Evolutionary conservation across 108 stramenopile species (phyloP), one percentile per base, ranked within the genome.

Genomic region (Cyclotella distinguenda): DNA sequence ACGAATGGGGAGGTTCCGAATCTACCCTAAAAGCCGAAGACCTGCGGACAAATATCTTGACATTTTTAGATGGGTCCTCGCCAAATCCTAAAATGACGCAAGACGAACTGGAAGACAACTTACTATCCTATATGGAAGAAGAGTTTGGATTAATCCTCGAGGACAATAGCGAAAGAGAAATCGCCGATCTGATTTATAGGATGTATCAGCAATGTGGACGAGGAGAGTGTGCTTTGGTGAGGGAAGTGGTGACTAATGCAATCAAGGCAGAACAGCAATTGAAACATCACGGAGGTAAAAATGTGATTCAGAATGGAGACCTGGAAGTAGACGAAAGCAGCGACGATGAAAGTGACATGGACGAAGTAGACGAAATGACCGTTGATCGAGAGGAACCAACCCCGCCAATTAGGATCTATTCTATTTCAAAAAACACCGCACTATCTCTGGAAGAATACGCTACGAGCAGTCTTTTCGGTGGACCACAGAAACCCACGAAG

Each of bases 81-180:
- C 68, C 46, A 38, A 82, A 80, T 28, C 74, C 75, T 23, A 72
- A 63, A 46, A 76, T 81, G 54, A 53, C 73, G 10, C 28, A 45
- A 10, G 61, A 64, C 11, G 86, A 88, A 70, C 66, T 88, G 38
- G 86, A 88, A 70, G 93, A 94, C 49, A 78, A 87, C 51, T 75
- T 94, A 47, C 74, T 82, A 5, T 80, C 78, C 26, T 94, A 88
- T 55, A 81, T 94, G 79, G 93, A 94, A 64, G 89, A 94, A 64
- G 88, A 94, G 60, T 91, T 91, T 66, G 82, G 84, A n/a, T 82
- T 94, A 0, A 75, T 84, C 8, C 44, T 94, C 54, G 93, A 94
- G 63, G 93, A 94, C 47, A 72, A 75, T 19, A 82, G 81, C 9
- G 93, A 94, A 44, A 53, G 72, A 30, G 83, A 91, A 77, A 60